Evolutionary conservation across 257 asterid species (phyloP).

Genomic region (Ballota nigra): DNA sequence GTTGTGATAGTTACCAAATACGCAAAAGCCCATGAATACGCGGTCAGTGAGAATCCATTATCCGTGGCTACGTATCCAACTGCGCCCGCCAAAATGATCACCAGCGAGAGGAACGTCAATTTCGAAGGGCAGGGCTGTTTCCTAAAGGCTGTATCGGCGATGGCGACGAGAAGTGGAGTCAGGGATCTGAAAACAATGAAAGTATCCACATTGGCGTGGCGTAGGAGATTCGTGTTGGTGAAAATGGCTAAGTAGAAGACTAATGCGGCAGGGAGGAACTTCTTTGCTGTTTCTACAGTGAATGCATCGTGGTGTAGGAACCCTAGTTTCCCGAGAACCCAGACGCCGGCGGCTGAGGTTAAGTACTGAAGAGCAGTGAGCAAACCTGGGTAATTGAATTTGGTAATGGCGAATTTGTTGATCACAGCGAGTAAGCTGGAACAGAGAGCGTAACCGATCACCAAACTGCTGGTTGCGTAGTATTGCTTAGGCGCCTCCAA

Average conservation of each 20-base stretch:
- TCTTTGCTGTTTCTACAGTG: constrained; percentile 67
- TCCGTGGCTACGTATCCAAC: constrained; percentile 91
- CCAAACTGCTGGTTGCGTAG: constrained; percentile 76
- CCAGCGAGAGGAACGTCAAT: constrained; percentile 60
- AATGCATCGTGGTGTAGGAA: constrained; percentile 82
- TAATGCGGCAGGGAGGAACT: constrained; percentile 88
- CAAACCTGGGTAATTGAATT: constrained; percentile 85
- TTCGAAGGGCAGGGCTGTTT: constrained; percentile 87
- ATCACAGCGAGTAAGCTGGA: constrained; percentile 93
- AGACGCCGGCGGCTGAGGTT: constrained; percentile 83
- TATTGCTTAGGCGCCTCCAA: constrained; percentile 55
- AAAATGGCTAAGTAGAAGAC: constrained; percentile 89
- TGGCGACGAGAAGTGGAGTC: constrained; percentile 82
- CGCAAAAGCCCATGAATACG: constrained; percentile 93
- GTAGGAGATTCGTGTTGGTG: constrained; percentile 84
- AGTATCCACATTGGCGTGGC: constrained; percentile 97
- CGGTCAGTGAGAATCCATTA: constrained; percentile 77
- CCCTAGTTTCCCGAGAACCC: constrained; percentile 78
- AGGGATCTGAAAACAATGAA: constrained; percentile 86
- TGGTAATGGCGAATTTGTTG: constrained; percentile 88
- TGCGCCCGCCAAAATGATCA: constrained; percentile 77
- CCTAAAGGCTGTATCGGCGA: constrained; percentile 84
- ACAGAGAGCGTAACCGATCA: constrained; percentile 89
- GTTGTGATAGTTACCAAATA: constrained; percentile 91
- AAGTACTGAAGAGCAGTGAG: constrained; percentile 91